A percentile compares a stretch with the other conserved stretches of the same genome.
Evolutionary conservation across 306 rosid species (phyloP).

Genomic region (Lagenaria siceraria): DNA sequence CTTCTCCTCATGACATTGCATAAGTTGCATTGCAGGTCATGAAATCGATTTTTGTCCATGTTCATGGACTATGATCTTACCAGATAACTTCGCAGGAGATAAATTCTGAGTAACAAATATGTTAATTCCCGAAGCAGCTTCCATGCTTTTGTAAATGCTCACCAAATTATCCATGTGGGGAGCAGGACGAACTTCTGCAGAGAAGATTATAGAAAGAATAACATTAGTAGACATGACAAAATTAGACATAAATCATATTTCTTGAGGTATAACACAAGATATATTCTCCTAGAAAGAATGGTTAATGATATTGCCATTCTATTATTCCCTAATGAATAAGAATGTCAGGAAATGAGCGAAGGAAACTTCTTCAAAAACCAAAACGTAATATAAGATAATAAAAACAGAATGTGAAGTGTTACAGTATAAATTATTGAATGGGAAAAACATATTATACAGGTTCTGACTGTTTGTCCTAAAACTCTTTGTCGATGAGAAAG

Average conservation of each 20-base stretch:
- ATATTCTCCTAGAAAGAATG: not conserved
- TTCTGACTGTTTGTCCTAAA: not conserved
- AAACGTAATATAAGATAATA: not conserved
- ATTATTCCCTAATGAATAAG: not conserved
- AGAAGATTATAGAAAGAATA: not conserved
- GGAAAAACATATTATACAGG: not conserved
- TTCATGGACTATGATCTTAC: slow-evolving; percentile 16
- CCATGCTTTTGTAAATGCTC: slow-evolving; percentile 83
- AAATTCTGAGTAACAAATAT: slow-evolving; percentile 57
- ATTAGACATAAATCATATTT: not conserved
- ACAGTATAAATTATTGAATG: not conserved
- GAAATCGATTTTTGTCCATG: not conserved
- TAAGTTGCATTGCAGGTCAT: not conserved
- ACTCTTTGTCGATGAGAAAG: not conserved
- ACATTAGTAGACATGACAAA: not conserved
- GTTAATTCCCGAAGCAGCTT: slow-evolving; percentile 54
- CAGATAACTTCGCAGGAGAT: slow-evolving; percentile 32
- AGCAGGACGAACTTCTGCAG: slow-evolving; percentile 73
- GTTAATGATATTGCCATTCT: not conserved
- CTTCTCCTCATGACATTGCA: not conserved
- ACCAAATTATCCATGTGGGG: slow-evolving; percentile 89
- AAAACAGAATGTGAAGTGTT: not conserved
- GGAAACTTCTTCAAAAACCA: not conserved
- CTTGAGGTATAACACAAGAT: not conserved
- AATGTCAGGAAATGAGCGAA: not conserved